Base-by-base conservation (phyloP, 805 yeast species). In the Candida mattraensis region DNA sequence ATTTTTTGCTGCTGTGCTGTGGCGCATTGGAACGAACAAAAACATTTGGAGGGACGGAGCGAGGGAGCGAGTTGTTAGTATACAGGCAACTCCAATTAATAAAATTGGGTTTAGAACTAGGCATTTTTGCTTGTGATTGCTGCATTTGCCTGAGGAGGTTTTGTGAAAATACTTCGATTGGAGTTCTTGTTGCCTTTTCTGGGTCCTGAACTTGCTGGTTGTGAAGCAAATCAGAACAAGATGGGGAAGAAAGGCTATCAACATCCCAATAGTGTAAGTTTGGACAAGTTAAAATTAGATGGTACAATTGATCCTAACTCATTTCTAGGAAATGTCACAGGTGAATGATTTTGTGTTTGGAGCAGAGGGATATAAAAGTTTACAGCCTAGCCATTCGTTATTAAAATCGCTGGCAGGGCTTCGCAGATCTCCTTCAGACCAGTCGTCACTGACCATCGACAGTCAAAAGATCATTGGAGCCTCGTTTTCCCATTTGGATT, bases 401-500 rank as follows among this genome's bases (percentile, higher is more conserved):
- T 39, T 58, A 24, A 50, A 51, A 41, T 51, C 60, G 5, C 34
- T 54, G 30, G 46, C 56, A 1, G 42, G 42, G 8, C 36, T 46
- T 15, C 42, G 50, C 5, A 33, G 45, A 24, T 30, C 42, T 11
- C 39, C 50, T 3, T 35, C 42, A 12, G 53, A 49, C 17, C 35
- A 40, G 11, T 15, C 32, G 7, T 11, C 35, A 9, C 11, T 37
- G 10, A 23, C 38, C 2, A 19, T 35, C 14, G 50, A 48, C 19
- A 33, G 41, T 17, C 44, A 39, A 14, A 70, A 65, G 40, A 63
- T 73, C 2, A 67, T 75, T 11, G 83, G 83, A 8, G 79, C 82
- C 0, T 68, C 78, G 2, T 70, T 70, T 48, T 73, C 81, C 6
- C 78, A 76, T 54, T 59, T 76, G n/a, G 78, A 72, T 32, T 48